Conservation (phyloP, 164 flowering plant species). For the Pachysandra terminalis region DNA sequence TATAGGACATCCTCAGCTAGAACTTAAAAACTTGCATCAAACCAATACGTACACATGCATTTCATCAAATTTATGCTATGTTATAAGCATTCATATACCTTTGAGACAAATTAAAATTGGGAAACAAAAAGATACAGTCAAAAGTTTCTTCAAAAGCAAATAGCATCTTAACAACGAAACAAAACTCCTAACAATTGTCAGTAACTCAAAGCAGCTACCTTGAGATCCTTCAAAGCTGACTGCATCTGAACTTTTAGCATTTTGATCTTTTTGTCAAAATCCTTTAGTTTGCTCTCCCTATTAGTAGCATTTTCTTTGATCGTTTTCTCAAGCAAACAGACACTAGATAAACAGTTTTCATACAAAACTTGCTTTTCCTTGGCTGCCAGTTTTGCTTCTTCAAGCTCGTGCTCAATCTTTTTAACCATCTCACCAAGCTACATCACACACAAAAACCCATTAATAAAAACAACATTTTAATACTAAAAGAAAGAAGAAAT, state of each 20-base stretch:
- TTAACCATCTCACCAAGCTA: conserved; percentile 79
- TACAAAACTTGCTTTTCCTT: conserved; percentile 53
- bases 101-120: too few species aligned
- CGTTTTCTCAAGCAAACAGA: conserved; percentile 63
- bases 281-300: conserved; percentile 68
- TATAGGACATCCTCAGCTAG: too few species aligned
- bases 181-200: not conserved
- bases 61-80: too few species aligned
- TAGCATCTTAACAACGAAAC: too few species aligned
- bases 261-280: conserved; percentile 74
- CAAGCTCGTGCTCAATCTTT: conserved; percentile 77
- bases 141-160: too few species aligned
- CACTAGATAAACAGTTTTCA: conserved; percentile 48
- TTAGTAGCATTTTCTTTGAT: conserved; percentile 67
- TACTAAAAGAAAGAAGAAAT: not conserved
- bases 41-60: too few species aligned
- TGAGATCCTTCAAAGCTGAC: conserved; percentile 74
- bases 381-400: conserved; percentile 52
- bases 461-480: not conserved
- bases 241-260: conserved; percentile 63
- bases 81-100: too few species aligned
- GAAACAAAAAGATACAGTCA: too few species aligned
- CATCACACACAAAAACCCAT: conserved; percentile 13
- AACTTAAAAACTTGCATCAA: too few species aligned
- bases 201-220: conserved; percentile 37